Conservation (phyloP, 495 filamentous ascomycete species). For the Xylaria intraflava region DNA sequence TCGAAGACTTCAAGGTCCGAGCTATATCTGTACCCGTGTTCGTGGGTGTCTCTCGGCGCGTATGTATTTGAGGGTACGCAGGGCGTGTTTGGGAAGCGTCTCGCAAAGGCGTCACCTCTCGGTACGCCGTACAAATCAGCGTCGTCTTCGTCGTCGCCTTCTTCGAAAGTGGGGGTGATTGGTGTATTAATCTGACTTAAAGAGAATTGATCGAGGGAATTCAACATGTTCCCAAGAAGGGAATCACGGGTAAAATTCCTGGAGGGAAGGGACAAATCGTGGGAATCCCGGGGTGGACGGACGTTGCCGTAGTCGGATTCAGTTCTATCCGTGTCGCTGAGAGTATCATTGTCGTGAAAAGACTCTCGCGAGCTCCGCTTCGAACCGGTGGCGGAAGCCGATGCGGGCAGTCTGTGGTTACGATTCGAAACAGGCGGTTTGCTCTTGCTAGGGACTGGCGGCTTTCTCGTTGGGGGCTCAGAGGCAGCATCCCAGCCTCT, state of each 20-base stretch:
- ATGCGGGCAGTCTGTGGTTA: conserved; percentile 18
- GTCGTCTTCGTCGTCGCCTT: conserved; percentile 32
- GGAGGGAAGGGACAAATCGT: conserved; percentile 75
- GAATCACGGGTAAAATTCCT: conserved; percentile 75
- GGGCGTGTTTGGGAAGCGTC: conserved; percentile 17
- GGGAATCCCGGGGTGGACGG: conserved; percentile 57
- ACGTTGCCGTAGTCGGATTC: conserved; percentile 28
- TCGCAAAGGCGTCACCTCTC: conserved; percentile 18
- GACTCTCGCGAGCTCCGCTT: conserved; percentile 23
- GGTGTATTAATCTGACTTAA: conserved; percentile 43
- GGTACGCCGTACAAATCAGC: conserved; percentile 26
- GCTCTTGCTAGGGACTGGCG: conserved; percentile 12
- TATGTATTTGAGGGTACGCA: conserved; percentile 18
- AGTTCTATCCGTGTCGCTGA: conserved; percentile 20
- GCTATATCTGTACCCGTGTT: conserved; percentile 70
- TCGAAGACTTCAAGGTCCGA: conserved; percentile 61
- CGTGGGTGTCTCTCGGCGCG: conserved; percentile 40
- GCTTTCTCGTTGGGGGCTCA: conserved; percentile 18
- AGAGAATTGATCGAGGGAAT: conserved; percentile 77
- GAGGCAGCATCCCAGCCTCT: conserved; percentile 18
- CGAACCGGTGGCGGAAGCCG: conserved; percentile 9
- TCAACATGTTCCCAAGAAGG: conserved; percentile 85
- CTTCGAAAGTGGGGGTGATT: conserved; percentile 26
- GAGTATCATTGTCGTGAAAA: conserved; percentile 21
- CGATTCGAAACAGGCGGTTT: conserved; percentile 27